Evolutionary conservation across 768 basidiomycete genomes (phyloP).

Genomic region (Russula virescens): DNA sequence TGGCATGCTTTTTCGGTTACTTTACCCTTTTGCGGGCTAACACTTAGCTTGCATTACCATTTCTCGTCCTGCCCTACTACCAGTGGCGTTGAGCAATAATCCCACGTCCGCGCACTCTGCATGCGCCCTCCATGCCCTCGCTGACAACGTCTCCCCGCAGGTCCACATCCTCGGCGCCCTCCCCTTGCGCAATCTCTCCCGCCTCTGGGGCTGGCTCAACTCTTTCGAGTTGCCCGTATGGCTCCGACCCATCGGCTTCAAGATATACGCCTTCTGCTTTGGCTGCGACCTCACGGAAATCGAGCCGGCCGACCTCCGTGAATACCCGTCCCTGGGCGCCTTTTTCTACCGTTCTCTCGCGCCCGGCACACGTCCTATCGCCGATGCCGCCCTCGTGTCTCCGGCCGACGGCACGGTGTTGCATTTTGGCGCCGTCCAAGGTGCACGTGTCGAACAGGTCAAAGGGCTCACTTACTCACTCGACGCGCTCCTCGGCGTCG

Average conservation of each 20-base stretch:
- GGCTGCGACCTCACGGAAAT: slow-evolving; percentile 93
- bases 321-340: slow-evolving; percentile 83
- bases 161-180: slow-evolving; percentile 96
- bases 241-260: slow-evolving; percentile 88
- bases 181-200: slow-evolving; percentile 91
- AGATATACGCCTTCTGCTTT: slow-evolving; percentile 80
- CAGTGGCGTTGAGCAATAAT: neutral
- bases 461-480: slow-evolving; percentile 98
- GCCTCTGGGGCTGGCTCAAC: slow-evolving; percentile 95
- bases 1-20: too few species aligned
- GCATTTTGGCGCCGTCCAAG: slow-evolving; percentile 82
- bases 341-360: slow-evolving; percentile 93
- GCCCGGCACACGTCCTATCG: slow-evolving; percentile 76
- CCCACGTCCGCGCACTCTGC: neutral
- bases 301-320: slow-evolving; percentile 66
- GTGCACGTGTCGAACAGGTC: slow-evolving; percentile 85
- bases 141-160: slow-evolving; percentile 35
- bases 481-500: slow-evolving; percentile 83
- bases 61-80: neutral
- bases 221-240: slow-evolving; percentile 89
- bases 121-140: neutral
- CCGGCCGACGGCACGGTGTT: slow-evolving; percentile 92
- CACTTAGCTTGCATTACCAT: too few species aligned
- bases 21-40: too few species aligned
- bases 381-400: slow-evolving; percentile 53